Conservation (phyloP, 2,329 filamentous ascomycete genomes). For the Fusarium bulbicola region DNA sequence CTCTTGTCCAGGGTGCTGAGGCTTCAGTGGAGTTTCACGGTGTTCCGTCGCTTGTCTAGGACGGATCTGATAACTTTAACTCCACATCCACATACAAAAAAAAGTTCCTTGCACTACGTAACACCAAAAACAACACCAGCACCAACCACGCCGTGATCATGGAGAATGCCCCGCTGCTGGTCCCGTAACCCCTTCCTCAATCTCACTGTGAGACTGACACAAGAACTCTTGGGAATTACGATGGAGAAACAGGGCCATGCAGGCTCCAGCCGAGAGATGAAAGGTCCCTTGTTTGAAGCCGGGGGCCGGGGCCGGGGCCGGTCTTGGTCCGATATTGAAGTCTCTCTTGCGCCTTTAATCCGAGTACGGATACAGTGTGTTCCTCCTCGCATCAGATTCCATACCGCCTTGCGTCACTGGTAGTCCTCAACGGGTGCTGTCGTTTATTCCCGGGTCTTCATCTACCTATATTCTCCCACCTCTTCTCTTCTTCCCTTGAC, state of each 20-base stretch:
- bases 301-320: background rate
- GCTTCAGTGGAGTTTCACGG: background rate
- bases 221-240: conserved; percentile 3
- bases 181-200: background rate
- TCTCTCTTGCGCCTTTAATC: background rate
- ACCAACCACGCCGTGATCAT: conserved; percentile 7
- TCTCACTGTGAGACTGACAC: background rate
- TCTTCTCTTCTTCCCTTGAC: background rate
- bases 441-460: conserved; percentile 16
- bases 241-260: conserved; percentile 14
- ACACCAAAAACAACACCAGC: conserved; percentile 15
- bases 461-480: background rate
- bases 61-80: conserved; percentile 47
- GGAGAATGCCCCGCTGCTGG: conserved; percentile 36
- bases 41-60: background rate
- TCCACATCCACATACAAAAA: conserved; percentile 34
- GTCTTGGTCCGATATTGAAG: conserved; percentile 29
- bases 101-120: conserved; percentile 19
- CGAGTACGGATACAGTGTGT: conserved; percentile 19
- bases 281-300: background rate
- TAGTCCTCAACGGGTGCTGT: conserved; percentile 1
- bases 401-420: conserved; percentile 12
- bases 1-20: background rate
- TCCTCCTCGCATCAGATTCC: background rate
- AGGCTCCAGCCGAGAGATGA: conserved; percentile 1